Percentiles rank a stretch among this genome's conserved stretches.
Conservation (phyloP, 495 filamentous ascomycete species). For the Lasiosphaeriaceae sp. region DNA sequence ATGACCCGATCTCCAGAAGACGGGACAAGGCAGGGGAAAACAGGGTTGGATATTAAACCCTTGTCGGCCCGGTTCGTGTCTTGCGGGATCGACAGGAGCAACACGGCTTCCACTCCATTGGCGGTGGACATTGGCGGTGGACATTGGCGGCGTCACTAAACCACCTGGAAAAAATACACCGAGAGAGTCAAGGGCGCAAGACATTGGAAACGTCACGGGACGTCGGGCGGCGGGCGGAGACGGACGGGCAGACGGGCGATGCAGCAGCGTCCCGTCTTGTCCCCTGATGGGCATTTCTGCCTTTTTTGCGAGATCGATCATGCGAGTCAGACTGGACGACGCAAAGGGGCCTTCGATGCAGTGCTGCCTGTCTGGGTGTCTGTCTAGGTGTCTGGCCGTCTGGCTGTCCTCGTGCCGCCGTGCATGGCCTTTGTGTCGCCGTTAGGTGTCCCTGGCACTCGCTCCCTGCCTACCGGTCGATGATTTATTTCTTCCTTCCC, state of each 20-base stretch:
- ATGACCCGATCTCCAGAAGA: neutral
- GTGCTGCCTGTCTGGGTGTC: slow-evolving; percentile 9
- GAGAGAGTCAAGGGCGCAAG: neutral
- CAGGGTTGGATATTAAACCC: slow-evolving; percentile 7
- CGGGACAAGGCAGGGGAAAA: slow-evolving; percentile 1
- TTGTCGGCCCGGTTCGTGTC: slow-evolving; percentile 14
- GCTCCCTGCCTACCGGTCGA: neutral
- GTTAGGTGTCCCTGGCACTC: slow-evolving; percentile 1
- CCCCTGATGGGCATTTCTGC: slow-evolving; percentile 6
- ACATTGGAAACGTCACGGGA: neutral
- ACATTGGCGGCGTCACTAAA: neutral
- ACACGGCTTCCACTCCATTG: neutral
- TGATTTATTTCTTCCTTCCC: slow-evolving; percentile 4
- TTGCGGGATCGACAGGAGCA: slow-evolving; percentile 15
- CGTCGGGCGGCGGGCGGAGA: slow-evolving; percentile 1
- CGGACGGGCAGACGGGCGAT: slow-evolving; percentile 2
- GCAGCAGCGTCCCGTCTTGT: slow-evolving; percentile 19
- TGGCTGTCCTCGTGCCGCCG: neutral
- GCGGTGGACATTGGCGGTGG: neutral
- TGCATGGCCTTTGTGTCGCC: neutral
- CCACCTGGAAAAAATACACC: neutral
- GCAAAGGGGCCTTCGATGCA: too few relatives aligned
- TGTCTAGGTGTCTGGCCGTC: neutral
- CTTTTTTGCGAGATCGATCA: slow-evolving; percentile 17
- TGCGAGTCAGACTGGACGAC: slow-evolving; percentile 17